Evolutionary conservation across 768 basidiomycete genomes (phyloP), one percentile per base, ranked within the genome.

Genomic region (Trametopsis cervina): DNA sequence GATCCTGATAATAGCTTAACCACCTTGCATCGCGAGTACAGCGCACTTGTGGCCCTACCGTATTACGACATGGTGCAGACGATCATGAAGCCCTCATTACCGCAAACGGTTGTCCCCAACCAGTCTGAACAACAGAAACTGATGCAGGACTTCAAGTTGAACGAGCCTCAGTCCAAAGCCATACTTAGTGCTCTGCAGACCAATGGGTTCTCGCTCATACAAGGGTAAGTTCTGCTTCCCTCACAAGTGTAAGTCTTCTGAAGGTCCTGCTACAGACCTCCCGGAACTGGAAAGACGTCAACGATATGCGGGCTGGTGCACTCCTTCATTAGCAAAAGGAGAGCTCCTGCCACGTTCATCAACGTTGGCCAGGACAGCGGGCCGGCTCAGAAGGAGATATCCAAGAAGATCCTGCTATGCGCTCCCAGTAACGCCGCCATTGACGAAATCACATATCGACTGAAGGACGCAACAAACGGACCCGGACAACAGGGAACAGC

Each of bases 371-470:
- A 63, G 45, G 63, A 53, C 46, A 55, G 63, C 15, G 67, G 62
- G 27, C 66, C 67, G 12, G 61, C 63, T 24, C 74, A 75, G 53
- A 74, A 64, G 56, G 56, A 66, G n/a, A 67, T 76, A 1, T 69
- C 75, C 12, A 81, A 85, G 51, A 87, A 86, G 61, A 72, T 98
- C 37, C 76, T 99, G 15, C 73, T 99, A 29, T 99, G 96, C 60
- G 96, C 96, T 0, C 96, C 96, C 1, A 94, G 90, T 67, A 99
- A 99, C 65, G 96, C 96, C 15, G 96, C 96, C 21, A 94, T 99
- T 35, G 94, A 99, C 60, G 96, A 99, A 69, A 83, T 99, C 15
- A 89, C 90, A 5, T 76, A 80, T 57, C 85, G 96, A 35, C 68
- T 99, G 41, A 89, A 86, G 61, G 82, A 87, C 44, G 82, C 86